Evolutionary conservation across 2,329 filamentous ascomycete species (phyloP), one percentile per base, ranked within the genome.

Genomic region (Xylaria arbuscula): DNA sequence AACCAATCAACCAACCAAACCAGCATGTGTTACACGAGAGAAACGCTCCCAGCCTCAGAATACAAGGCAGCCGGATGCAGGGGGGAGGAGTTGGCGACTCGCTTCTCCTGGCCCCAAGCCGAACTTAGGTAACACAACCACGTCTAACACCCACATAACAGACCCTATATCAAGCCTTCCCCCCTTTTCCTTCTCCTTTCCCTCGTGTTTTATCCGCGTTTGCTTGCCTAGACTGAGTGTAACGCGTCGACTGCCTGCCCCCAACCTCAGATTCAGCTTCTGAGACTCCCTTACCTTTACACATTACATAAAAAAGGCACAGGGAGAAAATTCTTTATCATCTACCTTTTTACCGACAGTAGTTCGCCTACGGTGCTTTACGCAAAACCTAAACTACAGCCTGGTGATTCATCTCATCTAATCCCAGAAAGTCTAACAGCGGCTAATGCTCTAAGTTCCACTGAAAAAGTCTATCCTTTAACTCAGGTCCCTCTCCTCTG

Each of bases 1-100:
- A 24, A 6, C 36, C 40, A 28, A 4, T 11, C 36, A 8, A n/a
- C 28, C 28, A 28, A 28, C 28, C 28, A 28, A 3, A 28, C 28
- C 28, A 32, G 38, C 38, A 15, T 17, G 10, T 17, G 13, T 42
- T 45, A 32, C 38, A 45, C 55, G n/a, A 56, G 55, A 13, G 28
- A 28, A 28, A 28, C n/a, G 22, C 55, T 10, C 38, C 55, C 55
- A 45, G 55, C 55, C 55, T 57, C 15, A 38, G 9, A 19, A 45
- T 32, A 45, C 55, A 45, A 45, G 55, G 55, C 55, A 45, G 19
- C 38, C 4, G 17, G 15, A n/a, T n/a, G 24, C 22, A 57, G n/a
- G 17, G 55, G 32, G 24, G 19, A 17, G 13, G 9, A 28, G 8
- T 17, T 42, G 7, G 15, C 45, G 7, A 47, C 45, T 57, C 8